These are phyloP conservation scores for Ceratocystis smalleyi DNA, from an alignment of 2,329 filamentous ascomycete genomes.

Conservation along the genomic window DNA sequence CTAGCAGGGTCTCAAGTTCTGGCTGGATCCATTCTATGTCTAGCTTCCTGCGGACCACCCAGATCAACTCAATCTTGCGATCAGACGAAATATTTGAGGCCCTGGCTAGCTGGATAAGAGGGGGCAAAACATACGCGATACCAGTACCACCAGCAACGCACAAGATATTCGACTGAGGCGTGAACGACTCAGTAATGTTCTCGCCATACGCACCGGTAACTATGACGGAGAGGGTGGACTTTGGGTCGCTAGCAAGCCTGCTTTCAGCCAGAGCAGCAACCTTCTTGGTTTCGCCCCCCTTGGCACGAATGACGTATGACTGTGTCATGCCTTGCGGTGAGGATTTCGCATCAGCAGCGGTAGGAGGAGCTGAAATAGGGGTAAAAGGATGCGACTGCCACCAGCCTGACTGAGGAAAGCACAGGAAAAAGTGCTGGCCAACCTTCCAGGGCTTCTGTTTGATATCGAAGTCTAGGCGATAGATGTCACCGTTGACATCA, in stretches of 20 bases:
- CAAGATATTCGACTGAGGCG: constrained; percentile 27
- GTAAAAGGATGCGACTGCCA: constrained; percentile 64
- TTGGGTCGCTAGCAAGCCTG: constrained; percentile 22
- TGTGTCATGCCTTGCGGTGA: constrained; percentile 28
- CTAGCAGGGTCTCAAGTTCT: constrained; percentile 38
- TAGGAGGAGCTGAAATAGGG: constrained; percentile 36
- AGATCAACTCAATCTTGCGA: constrained; percentile 44
- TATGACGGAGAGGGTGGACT: constrained; percentile 31
- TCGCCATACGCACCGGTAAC: constrained; percentile 50
- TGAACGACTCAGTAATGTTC: constrained; percentile 29
- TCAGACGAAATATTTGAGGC: constrained; percentile 32
- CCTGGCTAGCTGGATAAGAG: constrained; percentile 24
- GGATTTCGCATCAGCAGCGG: constrained; percentile 21
- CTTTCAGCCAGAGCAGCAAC: constrained; percentile 32
- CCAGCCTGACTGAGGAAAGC: constrained; percentile 48
- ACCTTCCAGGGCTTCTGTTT: constrained; percentile 45
- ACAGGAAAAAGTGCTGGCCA: constrained; percentile 58
- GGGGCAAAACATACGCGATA: constrained; percentile 27
- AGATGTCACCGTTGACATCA: constrained; percentile 41
- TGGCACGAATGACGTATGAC: constrained; percentile 42
- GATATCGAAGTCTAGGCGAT: constrained; percentile 51
- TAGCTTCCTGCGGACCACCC: constrained; percentile 40
- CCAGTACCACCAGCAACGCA: constrained; percentile 29
- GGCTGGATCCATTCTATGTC: constrained; percentile 43
- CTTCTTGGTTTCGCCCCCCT: constrained; percentile 43